Base-by-base conservation (phyloP, 371 early-diverging fungal genomes). In the Apophysomyces ossiformis region DNA sequence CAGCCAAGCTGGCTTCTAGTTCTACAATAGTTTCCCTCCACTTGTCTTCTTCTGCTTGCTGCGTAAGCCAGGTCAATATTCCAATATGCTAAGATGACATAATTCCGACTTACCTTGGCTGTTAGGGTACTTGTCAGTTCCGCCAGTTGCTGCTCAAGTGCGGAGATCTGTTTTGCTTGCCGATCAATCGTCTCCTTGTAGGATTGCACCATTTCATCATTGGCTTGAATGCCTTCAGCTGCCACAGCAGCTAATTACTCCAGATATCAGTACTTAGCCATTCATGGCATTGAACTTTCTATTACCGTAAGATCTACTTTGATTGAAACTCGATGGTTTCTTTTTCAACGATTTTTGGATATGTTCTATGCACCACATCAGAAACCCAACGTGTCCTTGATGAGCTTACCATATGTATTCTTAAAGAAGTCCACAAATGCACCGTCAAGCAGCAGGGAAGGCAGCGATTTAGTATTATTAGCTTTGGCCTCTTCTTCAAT, bases 341-440 rank as follows among this genome's bases (percentile, higher is more conserved):
- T 66, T 65, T 47, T 85, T 86, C 38, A 79, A 67, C 1, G 77
- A 67, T 54, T 72, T 72, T 61, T 76, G 77, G 38, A 78, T 68
- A 57, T 68, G 58, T 65, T 79, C 73, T 78, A 67, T n/a, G 7
- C 13, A 38, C 57, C 46, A 57, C 12, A 47, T 26, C 7, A 62
- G 41, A 46, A 35, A 57, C 35, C 21, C 9, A 38, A 2, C 44
- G 3, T 36, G 21, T 13, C n/a, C 46, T 47, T 43, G 58, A 18
- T 4, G 16, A 35, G 18, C 58, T 64, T 85, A 91, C 93, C 93
- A 70, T 89, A 90, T 13, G 83, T 89, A 47, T 85, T 75, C 72
- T 92, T 93, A 75, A 95, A 89, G 59, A 94, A 83, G 21, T 94
- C 93, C 5, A 91, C 91, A 83, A 95, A 96, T 1, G 87, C 70